Conservation (phyloP, 1,139 yeast genomes). For the Suhomyces terraborum region DNA sequence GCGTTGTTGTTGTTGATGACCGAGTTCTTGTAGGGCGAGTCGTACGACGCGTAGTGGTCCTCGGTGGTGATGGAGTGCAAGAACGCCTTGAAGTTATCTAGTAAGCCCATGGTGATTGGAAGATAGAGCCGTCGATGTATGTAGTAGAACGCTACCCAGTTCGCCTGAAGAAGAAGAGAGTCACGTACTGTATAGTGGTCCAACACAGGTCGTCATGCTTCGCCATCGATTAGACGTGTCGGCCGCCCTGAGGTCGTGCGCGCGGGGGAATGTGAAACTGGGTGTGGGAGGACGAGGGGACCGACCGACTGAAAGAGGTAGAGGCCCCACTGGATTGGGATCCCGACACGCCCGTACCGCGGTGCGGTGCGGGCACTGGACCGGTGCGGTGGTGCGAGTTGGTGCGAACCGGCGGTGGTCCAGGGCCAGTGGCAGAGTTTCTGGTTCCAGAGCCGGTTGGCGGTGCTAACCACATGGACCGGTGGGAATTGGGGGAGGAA, state of each 20-base stretch:
- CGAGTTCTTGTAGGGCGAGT: conserved; percentile 45
- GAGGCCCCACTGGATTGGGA: not conserved
- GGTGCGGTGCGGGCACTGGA: no score
- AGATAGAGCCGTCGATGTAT: conserved; percentile 2
- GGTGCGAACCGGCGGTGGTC: no score
- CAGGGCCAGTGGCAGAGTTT: no score
- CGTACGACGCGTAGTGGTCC: conserved; percentile 64
- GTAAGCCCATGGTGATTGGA: conserved; percentile 45
- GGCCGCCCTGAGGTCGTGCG: conserved; percentile 6
- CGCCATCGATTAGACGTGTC: conserved; percentile 10
- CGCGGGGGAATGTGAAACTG: not conserved
- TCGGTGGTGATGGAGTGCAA: conserved; percentile 64
- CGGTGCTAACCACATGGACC: no score
- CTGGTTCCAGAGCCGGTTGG: no score
- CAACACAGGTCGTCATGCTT: conserved; percentile 2
- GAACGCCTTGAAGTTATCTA: conserved; percentile 51
- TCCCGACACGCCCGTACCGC: no score
- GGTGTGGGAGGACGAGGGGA: not conserved
- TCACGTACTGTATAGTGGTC: conserved; percentile 4
- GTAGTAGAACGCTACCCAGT: not conserved
- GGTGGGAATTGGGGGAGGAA: no score
- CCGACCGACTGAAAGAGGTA: conserved; percentile 1
- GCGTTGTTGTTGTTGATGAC: conserved; percentile 19
- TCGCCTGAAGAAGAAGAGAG: conserved; percentile 1
- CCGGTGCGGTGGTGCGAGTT: no score